Evolutionary conservation across 352 stramenopile species (phyloP), one percentile per base, ranked within the genome.

Genomic region (Phytophthora parvispora): DNA sequence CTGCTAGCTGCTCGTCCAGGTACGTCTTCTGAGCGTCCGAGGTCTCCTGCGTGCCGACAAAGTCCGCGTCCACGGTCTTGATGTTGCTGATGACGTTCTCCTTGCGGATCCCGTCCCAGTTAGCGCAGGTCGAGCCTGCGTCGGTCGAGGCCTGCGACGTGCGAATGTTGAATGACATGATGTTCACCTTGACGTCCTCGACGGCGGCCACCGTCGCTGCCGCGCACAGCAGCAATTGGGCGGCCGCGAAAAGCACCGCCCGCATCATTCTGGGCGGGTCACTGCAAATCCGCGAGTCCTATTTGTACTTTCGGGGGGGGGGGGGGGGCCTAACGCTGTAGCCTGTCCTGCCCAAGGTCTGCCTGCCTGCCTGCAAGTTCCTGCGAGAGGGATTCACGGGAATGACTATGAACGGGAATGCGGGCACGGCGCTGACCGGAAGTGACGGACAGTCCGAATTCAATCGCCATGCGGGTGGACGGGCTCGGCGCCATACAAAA

Each of bases 11-110:
- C 2, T 74, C 62, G 67, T 95, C 83, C 38, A 95, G 64, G 61
- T 87, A 91, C 25, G 49, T 49, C 25, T 83, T 86, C 58, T 95
- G 87, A 10, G 80, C 81, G 36, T 92, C 81, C 28, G 84, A 87
- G n/a, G 87, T 95, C 63, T 95, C 87, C 65, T 95, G 87, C 15
- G 86, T 94, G 31, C 87, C 87, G 6, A 95, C 70, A 66, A 95
- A 94, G 68, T 95, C 87, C 42, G 87, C 78, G 2, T 45, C 63
- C 0, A 90, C 64, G 0, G 49, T 80, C 8, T 78, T 78, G 65
- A 95, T 86, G 56, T 92, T 81, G 29, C 55, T 72, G 12, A 87
- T 45, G 20, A 91, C 81, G 69, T 90, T 89, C 29, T 78, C 75
- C 43, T 91, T 87, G 56, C 87, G 87, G 28, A 87, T 78, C 10